phyloP scores from a whole-genome alignment of 345 rosid genomes.

The Syzygium oleosum region DNA sequence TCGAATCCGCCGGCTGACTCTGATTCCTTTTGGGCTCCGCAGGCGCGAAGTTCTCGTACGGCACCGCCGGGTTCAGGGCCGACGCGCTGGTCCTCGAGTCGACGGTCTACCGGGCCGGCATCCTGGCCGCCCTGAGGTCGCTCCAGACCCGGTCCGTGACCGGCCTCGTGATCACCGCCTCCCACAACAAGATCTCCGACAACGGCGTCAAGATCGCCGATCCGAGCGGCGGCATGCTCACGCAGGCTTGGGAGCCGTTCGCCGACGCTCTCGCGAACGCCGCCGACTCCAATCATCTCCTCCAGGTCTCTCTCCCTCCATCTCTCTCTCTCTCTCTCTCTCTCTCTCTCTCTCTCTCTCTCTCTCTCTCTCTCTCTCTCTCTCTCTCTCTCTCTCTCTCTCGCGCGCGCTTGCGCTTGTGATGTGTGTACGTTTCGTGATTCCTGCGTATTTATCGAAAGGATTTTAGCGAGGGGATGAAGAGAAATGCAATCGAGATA shows the following conservation, averaged over 20 bases:
- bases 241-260: conserved; percentile 96
- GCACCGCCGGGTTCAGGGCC: conserved; percentile 85
- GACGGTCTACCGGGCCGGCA: conserved; percentile 67
- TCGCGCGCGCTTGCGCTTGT: background rate
- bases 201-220: conserved; percentile 87
- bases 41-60: conserved; percentile 70
- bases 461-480: background rate
- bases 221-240: conserved; percentile 81
- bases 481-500: background rate
- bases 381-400: background rate
- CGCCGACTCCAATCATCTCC: conserved; percentile 35
- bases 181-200: conserved; percentile 75
- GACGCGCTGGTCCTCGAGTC: conserved; percentile 72
- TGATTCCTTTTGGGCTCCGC: background rate
- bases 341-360: background rate
- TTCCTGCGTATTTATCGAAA: background rate
- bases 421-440: background rate
- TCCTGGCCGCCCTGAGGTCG: conserved; percentile 79
- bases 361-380: conserved; percentile 7
- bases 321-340: conserved; percentile 4
- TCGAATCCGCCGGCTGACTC: background rate
- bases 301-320: conserved; percentile 20
- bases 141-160: conserved; percentile 49
- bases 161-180: conserved; percentile 95
- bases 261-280: conserved; percentile 79